Base-by-base conservation (phyloP, 164 flowering plant species). In the Annona cherimola region DNA sequence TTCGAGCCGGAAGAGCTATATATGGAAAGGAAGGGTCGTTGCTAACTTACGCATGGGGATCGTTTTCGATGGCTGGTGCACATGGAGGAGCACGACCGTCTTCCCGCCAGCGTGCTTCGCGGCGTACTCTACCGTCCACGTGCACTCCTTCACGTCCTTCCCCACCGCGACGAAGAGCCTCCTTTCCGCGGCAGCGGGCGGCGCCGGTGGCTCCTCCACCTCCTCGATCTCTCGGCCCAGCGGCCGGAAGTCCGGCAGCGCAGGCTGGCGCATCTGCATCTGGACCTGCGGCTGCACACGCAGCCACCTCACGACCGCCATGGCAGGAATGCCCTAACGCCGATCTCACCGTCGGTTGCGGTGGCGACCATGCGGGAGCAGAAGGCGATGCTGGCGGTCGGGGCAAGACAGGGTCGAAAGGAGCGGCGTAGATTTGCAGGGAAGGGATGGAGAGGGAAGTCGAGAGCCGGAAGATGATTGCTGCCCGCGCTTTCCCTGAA, bases 151-250 rank as follows among this genome's bases (percentile, higher is more conserved):
- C 69, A 84, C 76, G 2, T 84, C 80, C 69, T 83, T 88, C 7
- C 88, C 84, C 5, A 91, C 81, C 3, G 92, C 92, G 3, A 91
- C 92, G 61, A 77, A 86, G 0, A 88, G 55, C 68, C 67, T 84
- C 42, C 82, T 86, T 3, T 84, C 84, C n/a, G 60, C 77, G n/a
- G 59, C 66, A 0, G 40, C n/a, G 2, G 70, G 67, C n/a, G 79
- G 59, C 8, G 77, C 83, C 60, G 26, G 57, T 16, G 14, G 39
- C 50, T 67, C 8, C 20, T 2, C 44, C 9, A 42, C 42, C 75
- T 78, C 88, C 16, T 65, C 74, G 42, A 76, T 77, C 45, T 73
- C 81, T 61, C 75, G 67, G 0, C 44, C 41, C 14, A 9, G 19
- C 41, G 9, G 14, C 14, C 57, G 14, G 14, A 50, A 50, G 14